Conservation (phyloP, 192 early-diverging fungal species). For the Entomortierella chlamydospora region DNA sequence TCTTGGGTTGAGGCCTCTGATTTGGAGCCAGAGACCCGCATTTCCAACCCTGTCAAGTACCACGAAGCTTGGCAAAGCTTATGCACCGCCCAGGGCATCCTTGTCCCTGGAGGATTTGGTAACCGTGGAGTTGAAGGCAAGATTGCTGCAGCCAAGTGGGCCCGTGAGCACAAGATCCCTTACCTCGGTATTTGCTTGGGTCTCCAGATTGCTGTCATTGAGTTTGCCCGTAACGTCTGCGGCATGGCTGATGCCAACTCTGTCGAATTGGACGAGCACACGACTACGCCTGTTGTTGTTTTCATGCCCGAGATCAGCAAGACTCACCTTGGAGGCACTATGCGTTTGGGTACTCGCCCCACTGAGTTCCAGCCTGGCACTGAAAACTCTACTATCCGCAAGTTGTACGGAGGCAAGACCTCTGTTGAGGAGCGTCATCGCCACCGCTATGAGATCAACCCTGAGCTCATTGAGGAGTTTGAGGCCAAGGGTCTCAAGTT, state of each 20-base stretch:
- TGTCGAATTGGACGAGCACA: constrained; percentile 84
- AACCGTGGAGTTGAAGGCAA: constrained; percentile 97
- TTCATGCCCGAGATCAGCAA: constrained; percentile 98
- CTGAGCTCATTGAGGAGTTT: constrained; percentile 76
- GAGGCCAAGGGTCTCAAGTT: constrained; percentile 88
- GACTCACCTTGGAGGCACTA: constrained; percentile 95
- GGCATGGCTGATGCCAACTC: constrained; percentile 85
- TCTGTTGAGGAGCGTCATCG: constrained; percentile 90
- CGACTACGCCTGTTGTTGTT: constrained; percentile 82
- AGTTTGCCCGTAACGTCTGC: constrained; percentile 95
- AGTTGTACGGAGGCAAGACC: constrained; percentile 62
- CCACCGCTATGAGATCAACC: constrained; percentile 99
- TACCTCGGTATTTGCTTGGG: constrained; percentile 98
- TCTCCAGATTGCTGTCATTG: constrained; percentile 96
- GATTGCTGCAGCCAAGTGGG: constrained; percentile 95
- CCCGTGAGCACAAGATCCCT: constrained; percentile 96
- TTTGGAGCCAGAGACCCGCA: constrained; percentile 80
- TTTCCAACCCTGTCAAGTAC: constrained; percentile 90
- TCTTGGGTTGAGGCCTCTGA: constrained; percentile 97
- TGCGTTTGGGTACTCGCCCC: constrained; percentile 90
- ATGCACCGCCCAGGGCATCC: constrained; percentile 89
- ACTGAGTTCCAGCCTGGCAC: constrained; percentile 82
- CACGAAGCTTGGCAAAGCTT: constrained; percentile 95
- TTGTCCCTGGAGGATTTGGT: constrained; percentile 99
- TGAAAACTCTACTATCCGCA: constrained; percentile 74